Evolutionary conservation across 371 early-diverging fungal genomes (phyloP), one percentile per base, ranked within the genome.

Genomic region (Circinella umbellata): DNA sequence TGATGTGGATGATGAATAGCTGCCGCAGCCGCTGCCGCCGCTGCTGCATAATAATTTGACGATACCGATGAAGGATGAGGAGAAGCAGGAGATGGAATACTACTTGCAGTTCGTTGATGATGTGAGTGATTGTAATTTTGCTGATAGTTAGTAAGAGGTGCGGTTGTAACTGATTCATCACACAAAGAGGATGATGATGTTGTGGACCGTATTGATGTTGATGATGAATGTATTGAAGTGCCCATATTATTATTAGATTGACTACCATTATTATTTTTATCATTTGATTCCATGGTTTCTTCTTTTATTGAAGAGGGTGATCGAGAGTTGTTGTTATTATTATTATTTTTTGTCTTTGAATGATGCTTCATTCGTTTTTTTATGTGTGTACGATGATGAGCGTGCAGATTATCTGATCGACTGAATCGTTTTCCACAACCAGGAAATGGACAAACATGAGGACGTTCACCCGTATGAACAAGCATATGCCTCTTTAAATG

Each of bases 401-500:
- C 85, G 34, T 80, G 79, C 53, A 82, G 79, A 69, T 91, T 89
- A 61, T 91, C 92, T 2, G 89, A 88, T 38, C 92, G 84, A 66
- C 90, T 86, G 66, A 91, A 91, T 0, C 82, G 76, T 69, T 88
- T 88, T 18, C 82, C 79, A 70, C 92, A 91, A 14, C 83, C 83
- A 53, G 76, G 78, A 48, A 80, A 79, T 34, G 77, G 78, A 71
- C 92, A 91, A 35, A 79, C 78, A 70, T 83, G 88, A 17, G 92
- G 82, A 27, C 86, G 76, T 71, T 83, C 86, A 18, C 83, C 83
- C 8, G 86, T 81, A 37, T 85, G 86, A n/a, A 85, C 85, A 17
- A 90, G 73, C 76, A 85, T 83, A 69, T 92, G 94, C 18, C 95
- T 76, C 66, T 92, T 90, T 67, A 94, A 73, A 74, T 94, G 93